These are phyloP conservation scores for Pythium phragmiticola DNA, from an alignment of 352 stramenopile genomes.

Conservation along the genomic window DNA sequence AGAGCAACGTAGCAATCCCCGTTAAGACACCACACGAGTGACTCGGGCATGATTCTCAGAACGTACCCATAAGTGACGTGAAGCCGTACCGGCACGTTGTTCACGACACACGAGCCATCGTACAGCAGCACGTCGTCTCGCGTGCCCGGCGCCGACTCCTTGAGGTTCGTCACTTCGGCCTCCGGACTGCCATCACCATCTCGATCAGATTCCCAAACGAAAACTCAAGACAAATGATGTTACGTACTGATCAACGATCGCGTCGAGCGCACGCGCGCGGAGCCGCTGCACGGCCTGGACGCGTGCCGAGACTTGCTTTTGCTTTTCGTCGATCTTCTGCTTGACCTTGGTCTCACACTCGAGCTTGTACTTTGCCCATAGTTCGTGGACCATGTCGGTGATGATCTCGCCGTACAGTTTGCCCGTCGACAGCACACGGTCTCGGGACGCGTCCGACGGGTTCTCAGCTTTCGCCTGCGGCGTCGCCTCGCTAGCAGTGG, in stretches of 20 bases:
- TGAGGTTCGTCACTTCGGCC: slow-evolving; percentile 48
- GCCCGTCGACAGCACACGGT: slow-evolving; percentile 13
- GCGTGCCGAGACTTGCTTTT: slow-evolving; percentile 60
- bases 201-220: not conserved
- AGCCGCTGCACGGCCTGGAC: slow-evolving; percentile 65
- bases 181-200: slow-evolving; percentile 31
- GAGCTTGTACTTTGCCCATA: slow-evolving; percentile 57
- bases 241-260: slow-evolving; percentile 69
- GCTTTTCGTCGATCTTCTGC: slow-evolving; percentile 80
- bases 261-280: slow-evolving; percentile 45
- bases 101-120: slow-evolving; percentile 73
- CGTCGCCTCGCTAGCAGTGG: not conserved
- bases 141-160: slow-evolving; percentile 26
- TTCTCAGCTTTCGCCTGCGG: not conserved
- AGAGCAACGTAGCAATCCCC: not conserved
- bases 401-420: slow-evolving; percentile 74
- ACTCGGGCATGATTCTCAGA: not conserved
- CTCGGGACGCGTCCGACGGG: slow-evolving; percentile 14
- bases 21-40: not conserved
- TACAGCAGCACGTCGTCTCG: slow-evolving; percentile 79
- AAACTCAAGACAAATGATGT: not conserved
- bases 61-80: slow-evolving; percentile 76
- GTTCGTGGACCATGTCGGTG: slow-evolving; percentile 63
- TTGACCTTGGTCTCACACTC: slow-evolving; percentile 57
- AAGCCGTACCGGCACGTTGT: slow-evolving; percentile 64